phyloP scores from a whole-genome alignment of 2,329 filamentous ascomycete genomes.

The Pestalotiopsis sp. region DNA sequence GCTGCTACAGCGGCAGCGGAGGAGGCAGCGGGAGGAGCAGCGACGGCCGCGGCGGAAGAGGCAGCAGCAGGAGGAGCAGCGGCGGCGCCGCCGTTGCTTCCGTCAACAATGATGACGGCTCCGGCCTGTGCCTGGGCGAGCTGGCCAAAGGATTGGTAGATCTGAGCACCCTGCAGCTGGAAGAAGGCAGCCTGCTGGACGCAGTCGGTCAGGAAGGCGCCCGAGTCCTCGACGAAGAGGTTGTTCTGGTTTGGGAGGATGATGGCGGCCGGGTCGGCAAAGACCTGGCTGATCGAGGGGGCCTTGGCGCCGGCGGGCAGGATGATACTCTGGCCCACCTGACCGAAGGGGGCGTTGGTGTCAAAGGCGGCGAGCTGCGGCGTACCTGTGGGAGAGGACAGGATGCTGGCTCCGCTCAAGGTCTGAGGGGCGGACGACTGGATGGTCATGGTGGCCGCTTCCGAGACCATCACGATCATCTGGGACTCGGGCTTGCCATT shows the following conservation, averaged over 20 bases:
- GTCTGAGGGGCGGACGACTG: constrained; percentile 22
- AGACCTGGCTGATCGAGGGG: constrained; percentile 27
- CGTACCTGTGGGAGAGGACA: constrained; percentile 17
- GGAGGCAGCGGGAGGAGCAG: neutral
- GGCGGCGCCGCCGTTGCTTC: neutral
- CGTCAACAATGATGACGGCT: constrained; percentile 6
- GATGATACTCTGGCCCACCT: constrained; percentile 34
- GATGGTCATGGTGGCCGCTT: constrained; percentile 37
- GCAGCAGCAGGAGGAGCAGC: neutral
- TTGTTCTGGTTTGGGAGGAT: constrained; percentile 33
- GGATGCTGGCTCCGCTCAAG: constrained; percentile 21
- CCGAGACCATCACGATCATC: constrained; percentile 40
- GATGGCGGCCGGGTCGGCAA: constrained; percentile 39
- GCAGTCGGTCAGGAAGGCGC: constrained; percentile 31
- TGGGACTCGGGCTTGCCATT: constrained; percentile 35
- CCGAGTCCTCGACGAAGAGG: constrained; percentile 36
- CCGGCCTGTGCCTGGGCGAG: constrained; percentile 7
- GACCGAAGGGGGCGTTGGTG: constrained; percentile 34
- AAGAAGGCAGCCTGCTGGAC: constrained; percentile 27
- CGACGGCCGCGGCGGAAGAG: neutral
- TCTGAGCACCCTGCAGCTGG: constrained; percentile 24
- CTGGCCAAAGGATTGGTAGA: constrained; percentile 31
- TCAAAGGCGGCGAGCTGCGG: constrained; percentile 26
- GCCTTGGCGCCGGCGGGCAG: constrained; percentile 33
- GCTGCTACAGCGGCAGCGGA: neutral